Conservation (phyloP, 352 stramenopile species). For the Bremia lactucae region DNA sequence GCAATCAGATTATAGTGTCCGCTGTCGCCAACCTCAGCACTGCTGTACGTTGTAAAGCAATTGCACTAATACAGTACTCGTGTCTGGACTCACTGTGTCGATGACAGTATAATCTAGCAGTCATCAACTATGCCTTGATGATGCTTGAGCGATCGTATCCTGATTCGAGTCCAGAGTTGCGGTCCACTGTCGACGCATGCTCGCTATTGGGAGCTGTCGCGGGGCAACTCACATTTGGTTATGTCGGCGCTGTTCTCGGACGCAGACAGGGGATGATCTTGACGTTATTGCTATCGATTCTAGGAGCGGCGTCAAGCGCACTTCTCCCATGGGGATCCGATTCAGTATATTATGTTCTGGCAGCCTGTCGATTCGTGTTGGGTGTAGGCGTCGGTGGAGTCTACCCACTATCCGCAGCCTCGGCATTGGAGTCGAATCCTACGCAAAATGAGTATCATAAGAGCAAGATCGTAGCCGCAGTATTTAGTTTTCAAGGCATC, state of each 20-base stretch:
- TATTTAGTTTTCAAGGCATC: conserved; percentile 61
- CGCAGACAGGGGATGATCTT: conserved; percentile 67
- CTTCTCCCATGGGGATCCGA: conserved; percentile 44
- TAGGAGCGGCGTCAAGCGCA: conserved; percentile 42
- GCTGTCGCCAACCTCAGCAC: conserved; percentile 77
- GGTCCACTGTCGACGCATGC: conserved; percentile 55
- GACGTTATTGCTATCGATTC: conserved; percentile 58
- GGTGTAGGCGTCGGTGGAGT: conserved; percentile 72
- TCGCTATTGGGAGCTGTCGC: conserved; percentile 71
- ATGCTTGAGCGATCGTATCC: conserved; percentile 45
- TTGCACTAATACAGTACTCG: not conserved
- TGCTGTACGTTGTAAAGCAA: conserved; percentile 26
- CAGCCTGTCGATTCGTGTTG: conserved; percentile 56
- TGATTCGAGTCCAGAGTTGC: conserved; percentile 35
- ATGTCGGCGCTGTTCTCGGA: conserved; percentile 57
- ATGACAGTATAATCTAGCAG: conserved; percentile 61
- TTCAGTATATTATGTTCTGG: conserved; percentile 53
- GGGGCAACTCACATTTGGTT: conserved; percentile 72
- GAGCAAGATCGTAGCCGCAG: conserved; percentile 49
- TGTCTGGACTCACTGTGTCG: not conserved
- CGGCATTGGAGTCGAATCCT: conserved; percentile 37
- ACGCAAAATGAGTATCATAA: conserved; percentile 34
- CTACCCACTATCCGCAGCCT: conserved; percentile 72
- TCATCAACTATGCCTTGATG: conserved; percentile 64
- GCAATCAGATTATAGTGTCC: conserved; percentile 46